Evolutionary conservation across 345 rosid genomes (phyloP), one percentile per base, ranked within the genome.

Genomic region (Salix purpurea): DNA sequence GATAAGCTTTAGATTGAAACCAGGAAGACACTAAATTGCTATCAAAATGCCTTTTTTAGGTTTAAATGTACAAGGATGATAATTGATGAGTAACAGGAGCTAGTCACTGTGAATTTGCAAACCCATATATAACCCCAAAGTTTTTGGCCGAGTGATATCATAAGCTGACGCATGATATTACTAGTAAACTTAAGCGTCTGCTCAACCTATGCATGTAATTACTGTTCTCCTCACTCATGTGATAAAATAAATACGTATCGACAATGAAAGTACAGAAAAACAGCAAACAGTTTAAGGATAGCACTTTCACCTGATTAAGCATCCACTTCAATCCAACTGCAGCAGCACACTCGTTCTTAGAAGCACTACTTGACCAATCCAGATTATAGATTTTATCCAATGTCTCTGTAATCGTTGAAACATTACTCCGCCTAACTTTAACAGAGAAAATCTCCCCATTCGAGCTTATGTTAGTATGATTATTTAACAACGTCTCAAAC

Each of bases 261-360:
- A 44, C 12, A 73, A 66, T 66, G 69, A 5, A 62, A 24, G 26
- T 67, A n/a, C 19, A 40, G 52, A 74, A 28, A 62, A 39, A n/a
- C 32, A 42, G 24, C 9, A 15, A n/a, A 36, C 39, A 54, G 21
- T 66, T 40, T 14, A 32, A 18, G 54, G 23, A 58, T n/a, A 24
- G 70, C 76, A 46, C 5, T 34, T 72, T 86, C 73, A 94, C 98
- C 95, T 96, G 98, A 88, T 96, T 96, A 82, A 96, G 98, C 99
- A 96, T 96, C 99, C 99, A 96, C 84, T 96, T 96, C 70, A 96
- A 84, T 64, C 99, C 99, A 84, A 92, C 98, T 0, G 98, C 98
- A 76, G 97, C 91, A 4, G 97, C 92, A 74, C 98, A 96, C 86
- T 94, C 98, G 28, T 96, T 94, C 89, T 92, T 96, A n/a, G 98